A percentile compares a stretch with the other conserved stretches of the same genome.
Conservation (phyloP, 768 basidiomycete genomes). For the Termitomyces sp. region DNA sequence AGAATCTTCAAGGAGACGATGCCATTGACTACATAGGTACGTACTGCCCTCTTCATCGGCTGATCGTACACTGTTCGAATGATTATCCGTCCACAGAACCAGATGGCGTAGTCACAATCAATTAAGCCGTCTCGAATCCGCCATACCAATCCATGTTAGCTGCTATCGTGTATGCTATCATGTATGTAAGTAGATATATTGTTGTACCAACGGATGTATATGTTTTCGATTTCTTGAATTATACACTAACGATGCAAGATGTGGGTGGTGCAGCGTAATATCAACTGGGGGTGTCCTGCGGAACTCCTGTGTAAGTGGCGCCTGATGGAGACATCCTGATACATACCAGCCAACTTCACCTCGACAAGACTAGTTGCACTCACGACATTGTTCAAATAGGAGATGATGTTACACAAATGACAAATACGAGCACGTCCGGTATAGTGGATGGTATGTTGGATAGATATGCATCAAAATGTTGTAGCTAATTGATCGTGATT, state of each 20-base stretch:
- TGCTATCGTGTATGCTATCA: too few relatives aligned
- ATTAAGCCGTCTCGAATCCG: not conserved
- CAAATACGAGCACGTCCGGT: not conserved
- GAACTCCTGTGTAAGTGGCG: not conserved
- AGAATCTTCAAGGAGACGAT: conserved; percentile 25
- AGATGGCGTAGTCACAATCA: conserved; percentile 32
- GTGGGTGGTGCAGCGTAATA: too few relatives aligned
- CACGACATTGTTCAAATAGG: too few relatives aligned
- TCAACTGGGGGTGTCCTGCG: too few relatives aligned
- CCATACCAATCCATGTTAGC: not conserved
- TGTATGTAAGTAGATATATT: not conserved
- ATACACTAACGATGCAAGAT: too few relatives aligned
- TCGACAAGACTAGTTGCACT: too few relatives aligned
- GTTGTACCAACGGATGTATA: not conserved
- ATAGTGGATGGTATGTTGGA: not conserved
- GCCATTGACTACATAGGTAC: conserved; percentile 47
- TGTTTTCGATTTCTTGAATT: not conserved
- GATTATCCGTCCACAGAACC: conserved; percentile 37
- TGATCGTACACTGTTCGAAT: not conserved
- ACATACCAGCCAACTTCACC: too few relatives aligned
- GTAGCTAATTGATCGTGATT: too few relatives aligned
- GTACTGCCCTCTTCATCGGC: conserved; percentile 3
- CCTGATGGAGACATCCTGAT: too few relatives aligned
- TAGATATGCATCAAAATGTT: not conserved
- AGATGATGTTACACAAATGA: not conserved